Percentiles rank a stretch among this genome's conserved stretches.
Conservation (phyloP, 1,139 yeast species). For the Pichia sp. region DNA sequence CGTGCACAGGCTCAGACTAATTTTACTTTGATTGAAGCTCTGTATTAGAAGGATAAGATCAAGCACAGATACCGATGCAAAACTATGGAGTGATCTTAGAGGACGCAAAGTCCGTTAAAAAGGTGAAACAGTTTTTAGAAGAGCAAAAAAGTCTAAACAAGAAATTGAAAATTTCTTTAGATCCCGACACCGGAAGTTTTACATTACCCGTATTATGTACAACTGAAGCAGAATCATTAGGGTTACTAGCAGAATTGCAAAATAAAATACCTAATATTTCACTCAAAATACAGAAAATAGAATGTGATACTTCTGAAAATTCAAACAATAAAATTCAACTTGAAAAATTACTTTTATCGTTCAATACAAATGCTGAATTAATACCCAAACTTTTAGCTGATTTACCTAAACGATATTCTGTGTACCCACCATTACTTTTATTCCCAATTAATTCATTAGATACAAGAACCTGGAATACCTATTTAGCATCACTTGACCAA, state of each 20-base stretch:
- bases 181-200: background rate
- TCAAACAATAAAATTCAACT: background rate
- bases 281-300: background rate
- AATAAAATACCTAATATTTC: no score
- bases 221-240: background rate
- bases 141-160: conserved; percentile 1
- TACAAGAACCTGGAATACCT: conserved; percentile 32
- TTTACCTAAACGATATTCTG: conserved; percentile 50
- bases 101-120: background rate
- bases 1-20: no score
- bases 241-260: background rate
- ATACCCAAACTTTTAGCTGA: conserved; percentile 2
- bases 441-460: conserved; percentile 40
- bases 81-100: background rate
- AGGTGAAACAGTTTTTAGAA: conserved; percentile 5
- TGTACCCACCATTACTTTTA: conserved; percentile 65
- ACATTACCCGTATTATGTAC: conserved; percentile 3
- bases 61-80: no score
- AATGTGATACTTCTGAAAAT: no score
- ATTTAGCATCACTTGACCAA: conserved; percentile 14
- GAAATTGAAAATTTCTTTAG: conserved; percentile 4
- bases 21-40: no score
- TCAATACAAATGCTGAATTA: background rate
- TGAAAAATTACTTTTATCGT: background rate
- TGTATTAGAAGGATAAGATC: no score